Evolutionary conservation across 176 grass and related monocot genomes (phyloP).

Genomic region (Eragrostis curvula): DNA sequence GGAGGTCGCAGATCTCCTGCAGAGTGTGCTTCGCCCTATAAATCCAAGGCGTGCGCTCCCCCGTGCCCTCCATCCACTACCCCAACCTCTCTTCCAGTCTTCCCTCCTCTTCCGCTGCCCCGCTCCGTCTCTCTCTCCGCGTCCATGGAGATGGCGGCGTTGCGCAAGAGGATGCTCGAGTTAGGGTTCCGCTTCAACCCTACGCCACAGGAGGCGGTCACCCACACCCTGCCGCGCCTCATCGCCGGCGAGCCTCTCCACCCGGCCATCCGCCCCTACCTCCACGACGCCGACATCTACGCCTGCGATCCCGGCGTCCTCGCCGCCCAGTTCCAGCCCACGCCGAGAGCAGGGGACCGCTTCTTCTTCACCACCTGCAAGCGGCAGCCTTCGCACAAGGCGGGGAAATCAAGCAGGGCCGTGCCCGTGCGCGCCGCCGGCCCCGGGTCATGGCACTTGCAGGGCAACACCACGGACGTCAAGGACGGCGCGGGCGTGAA

Average conservation of each 20-base stretch:
- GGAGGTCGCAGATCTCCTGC: too few relatives aligned
- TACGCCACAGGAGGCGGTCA: background rate
- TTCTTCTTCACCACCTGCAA: constrained; percentile 8
- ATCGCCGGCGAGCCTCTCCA: background rate
- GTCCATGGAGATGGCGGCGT: background rate
- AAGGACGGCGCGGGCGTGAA: fast-evolving
- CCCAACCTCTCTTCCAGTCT: too few relatives aligned
- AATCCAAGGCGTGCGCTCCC: too few relatives aligned
- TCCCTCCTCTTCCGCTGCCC: too few relatives aligned
- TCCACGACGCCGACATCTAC: constrained; percentile 6
- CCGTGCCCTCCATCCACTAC: too few relatives aligned
- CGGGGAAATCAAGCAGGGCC: background rate
- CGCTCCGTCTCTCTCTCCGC: too few relatives aligned
- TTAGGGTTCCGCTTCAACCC: background rate
- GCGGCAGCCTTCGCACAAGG: background rate
- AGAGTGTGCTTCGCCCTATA: too few relatives aligned
- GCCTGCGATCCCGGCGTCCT: background rate
- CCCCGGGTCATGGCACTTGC: background rate
- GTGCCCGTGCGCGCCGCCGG: background rate
- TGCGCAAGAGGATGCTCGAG: background rate
- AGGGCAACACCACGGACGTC: background rate
- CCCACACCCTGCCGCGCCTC: background rate
- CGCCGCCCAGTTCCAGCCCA: background rate
- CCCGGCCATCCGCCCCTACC: background rate
- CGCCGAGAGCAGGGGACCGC: background rate